phyloP scores from a whole-genome alignment of 106 monocot species.

The Dioscorea zingiberensis region DNA sequence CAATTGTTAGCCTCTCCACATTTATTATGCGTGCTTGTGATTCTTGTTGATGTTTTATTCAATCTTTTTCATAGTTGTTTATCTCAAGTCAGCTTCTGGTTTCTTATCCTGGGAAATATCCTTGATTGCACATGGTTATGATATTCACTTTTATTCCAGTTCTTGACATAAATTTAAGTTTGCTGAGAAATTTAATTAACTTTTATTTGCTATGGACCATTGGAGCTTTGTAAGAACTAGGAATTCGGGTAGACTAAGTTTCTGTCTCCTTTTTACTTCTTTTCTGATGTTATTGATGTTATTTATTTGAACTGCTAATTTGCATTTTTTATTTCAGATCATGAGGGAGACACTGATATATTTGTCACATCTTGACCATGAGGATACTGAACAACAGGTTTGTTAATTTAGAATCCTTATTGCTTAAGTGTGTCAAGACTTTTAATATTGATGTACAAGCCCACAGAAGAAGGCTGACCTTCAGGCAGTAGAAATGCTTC shows the following conservation, averaged over 20 bases:
- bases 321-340: constrained; percentile 45
- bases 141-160: too few species aligned
- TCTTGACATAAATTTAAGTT: not conserved
- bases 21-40: not conserved
- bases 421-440: too few species aligned
- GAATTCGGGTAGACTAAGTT: not conserved
- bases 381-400: constrained; percentile 99
- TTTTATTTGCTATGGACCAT: not conserved
- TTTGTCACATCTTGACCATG: constrained; percentile 91
- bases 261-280: not conserved
- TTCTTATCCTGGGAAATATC: too few species aligned
- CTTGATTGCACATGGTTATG: too few species aligned
- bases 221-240: not conserved
- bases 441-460: too few species aligned
- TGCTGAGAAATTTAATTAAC: too few species aligned
- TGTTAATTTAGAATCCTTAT: too few species aligned
- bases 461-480: too few species aligned
- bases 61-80: not conserved
- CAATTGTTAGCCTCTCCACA: not conserved
- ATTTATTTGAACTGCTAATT: not conserved
- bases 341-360: constrained; percentile 99
- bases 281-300: not conserved
- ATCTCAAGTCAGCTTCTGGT: too few species aligned
- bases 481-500: too few species aligned
- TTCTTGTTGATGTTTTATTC: not conserved